Base-by-base conservation (phyloP, 352 stramenopile species). In the Pythium myriotylum region DNA sequence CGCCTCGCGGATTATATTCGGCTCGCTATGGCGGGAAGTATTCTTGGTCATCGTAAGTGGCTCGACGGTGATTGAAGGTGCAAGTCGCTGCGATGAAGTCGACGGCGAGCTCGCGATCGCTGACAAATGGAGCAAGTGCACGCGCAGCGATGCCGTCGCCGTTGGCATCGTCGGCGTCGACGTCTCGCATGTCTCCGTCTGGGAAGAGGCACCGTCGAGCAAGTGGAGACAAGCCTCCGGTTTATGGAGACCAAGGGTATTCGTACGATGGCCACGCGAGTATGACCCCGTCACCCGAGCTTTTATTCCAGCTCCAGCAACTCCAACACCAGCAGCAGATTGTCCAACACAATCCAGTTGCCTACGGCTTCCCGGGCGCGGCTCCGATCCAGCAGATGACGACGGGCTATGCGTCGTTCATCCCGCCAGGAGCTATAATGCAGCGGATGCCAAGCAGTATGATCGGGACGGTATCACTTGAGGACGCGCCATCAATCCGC, bases 251-350 rank as follows among this genome's bases (percentile, higher is more conserved):
- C 12, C 22, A 3, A 16, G 35, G 14, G 10, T 57, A 47, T 26
- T 22, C 26, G 50, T 51, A 69, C 17, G 33, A 53, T 24, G 32
- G 49, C 4, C 32, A 48, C 13, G 45, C 54, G 9, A 22, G 23
- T 2, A 60, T 68, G 33, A 37, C 49, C 23, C 42, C 68, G 17
- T 55, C 49, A 3, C 67, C 67, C 10, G 73, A 55, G n/a, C 65
- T 82, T 29, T 35, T 88, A 2, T 73, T 81, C 45, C 76, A 88
- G 56, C 49, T 88, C 26, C 79, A 85, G 22, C 71, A 84, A 24
- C 68, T 84, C 3, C 72, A 81, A 42, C 68, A 76, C 13, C 71
- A 79, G 43, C 67, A 79, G 32, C 67, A 76, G 26, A 46, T 72
- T 26, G 59, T 70, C 5, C 71, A 79, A 10, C 78, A 86, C 32